A percentile compares a stretch with the other conserved stretches of the same genome.
phyloP scores from a whole-genome alignment of 768 basidiomycete genomes.

The Tylopilus sp. region DNA sequence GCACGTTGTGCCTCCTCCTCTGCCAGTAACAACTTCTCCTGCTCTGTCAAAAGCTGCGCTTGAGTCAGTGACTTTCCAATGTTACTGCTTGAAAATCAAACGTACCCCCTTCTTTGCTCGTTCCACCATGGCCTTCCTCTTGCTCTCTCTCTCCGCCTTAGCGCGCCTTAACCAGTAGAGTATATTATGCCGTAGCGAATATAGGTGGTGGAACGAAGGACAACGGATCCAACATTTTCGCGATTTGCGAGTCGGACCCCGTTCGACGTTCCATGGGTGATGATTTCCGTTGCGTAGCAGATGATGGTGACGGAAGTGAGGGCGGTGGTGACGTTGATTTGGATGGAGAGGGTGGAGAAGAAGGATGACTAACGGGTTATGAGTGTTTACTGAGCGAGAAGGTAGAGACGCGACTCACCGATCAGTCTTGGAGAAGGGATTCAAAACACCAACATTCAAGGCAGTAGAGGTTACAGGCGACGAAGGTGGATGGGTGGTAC shows the following conservation, averaged over 20 bases:
- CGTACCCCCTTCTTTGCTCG: constrained; percentile 75
- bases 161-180: constrained; percentile 52
- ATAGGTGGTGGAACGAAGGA: constrained; percentile 68
- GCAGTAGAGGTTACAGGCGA: constrained; percentile 11
- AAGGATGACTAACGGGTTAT: constrained; percentile 56
- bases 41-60: constrained; percentile 54
- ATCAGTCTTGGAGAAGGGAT: constrained; percentile 48
- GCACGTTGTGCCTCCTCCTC: constrained; percentile 45
- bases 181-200: constrained; percentile 60
- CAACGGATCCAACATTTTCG: constrained; percentile 34
- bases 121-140: constrained; percentile 64
- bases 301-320: neutral
- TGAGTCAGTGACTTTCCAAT: neutral
- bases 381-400: constrained; percentile 49
- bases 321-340: constrained; percentile 7
- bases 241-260: constrained; percentile 32
- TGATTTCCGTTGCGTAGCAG: constrained; percentile 17
- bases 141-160: constrained; percentile 69
- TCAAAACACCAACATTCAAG: constrained; percentile 16
- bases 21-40: constrained; percentile 60
- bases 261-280: constrained; percentile 23
- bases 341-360: constrained; percentile 22
- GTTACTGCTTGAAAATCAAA: constrained; percentile 3
- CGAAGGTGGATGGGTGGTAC: neutral
- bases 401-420: constrained; percentile 51